Percentiles rank a stretch among this genome's conserved stretches.
Conservation (phyloP, 805 yeast genomes). For the Saccharomycopsis oosterbeekiorum region DNA sequence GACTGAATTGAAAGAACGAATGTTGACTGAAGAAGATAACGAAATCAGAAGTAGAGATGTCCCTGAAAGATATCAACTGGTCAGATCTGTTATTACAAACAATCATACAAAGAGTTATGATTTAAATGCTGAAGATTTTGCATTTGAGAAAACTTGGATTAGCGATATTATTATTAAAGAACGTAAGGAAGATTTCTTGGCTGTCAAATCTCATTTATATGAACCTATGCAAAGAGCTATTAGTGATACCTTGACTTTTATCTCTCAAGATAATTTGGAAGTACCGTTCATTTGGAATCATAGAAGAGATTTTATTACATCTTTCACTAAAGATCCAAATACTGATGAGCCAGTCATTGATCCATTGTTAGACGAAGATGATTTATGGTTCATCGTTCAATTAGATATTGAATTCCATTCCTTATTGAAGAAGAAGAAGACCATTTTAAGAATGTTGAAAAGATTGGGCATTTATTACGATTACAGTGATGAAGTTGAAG, state of each 20-base stretch:
- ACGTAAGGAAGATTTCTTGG: slow-evolving; percentile 34
- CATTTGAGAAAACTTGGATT: slow-evolving; percentile 72
- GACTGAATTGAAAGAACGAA: slow-evolving; percentile 79
- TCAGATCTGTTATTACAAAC: slow-evolving; percentile 42
- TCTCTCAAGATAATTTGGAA: slow-evolving; percentile 71
- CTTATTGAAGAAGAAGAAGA: slow-evolving; percentile 59
- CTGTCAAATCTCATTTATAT: slow-evolving; percentile 23
- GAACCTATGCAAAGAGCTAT: slow-evolving; percentile 61
- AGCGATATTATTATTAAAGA: slow-evolving; percentile 51
- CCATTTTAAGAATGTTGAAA: slow-evolving; percentile 47
- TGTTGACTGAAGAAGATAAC: slow-evolving; percentile 90
- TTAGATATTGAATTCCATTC: slow-evolving; percentile 86
- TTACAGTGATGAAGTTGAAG: slow-evolving; percentile 43
- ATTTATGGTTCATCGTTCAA: slow-evolving; percentile 83
- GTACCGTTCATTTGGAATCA: slow-evolving; percentile 95
- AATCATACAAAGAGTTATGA: slow-evolving; percentile 35
- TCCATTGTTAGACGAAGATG: slow-evolving; percentile 63
- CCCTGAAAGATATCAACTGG: slow-evolving; percentile 85
- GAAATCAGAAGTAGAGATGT: slow-evolving; percentile 74
- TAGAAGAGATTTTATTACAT: slow-evolving; percentile 77
- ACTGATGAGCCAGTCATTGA: slow-evolving; percentile 29
- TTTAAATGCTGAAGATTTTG: slow-evolving; percentile 58
- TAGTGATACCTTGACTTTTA: slow-evolving; percentile 55
- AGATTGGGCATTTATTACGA: slow-evolving; percentile 49
- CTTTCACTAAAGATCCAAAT: slow-evolving; percentile 40